Base-by-base conservation (phyloP, 1,284 basidiomycete species). In the Apiotrichum sp. region DNA sequence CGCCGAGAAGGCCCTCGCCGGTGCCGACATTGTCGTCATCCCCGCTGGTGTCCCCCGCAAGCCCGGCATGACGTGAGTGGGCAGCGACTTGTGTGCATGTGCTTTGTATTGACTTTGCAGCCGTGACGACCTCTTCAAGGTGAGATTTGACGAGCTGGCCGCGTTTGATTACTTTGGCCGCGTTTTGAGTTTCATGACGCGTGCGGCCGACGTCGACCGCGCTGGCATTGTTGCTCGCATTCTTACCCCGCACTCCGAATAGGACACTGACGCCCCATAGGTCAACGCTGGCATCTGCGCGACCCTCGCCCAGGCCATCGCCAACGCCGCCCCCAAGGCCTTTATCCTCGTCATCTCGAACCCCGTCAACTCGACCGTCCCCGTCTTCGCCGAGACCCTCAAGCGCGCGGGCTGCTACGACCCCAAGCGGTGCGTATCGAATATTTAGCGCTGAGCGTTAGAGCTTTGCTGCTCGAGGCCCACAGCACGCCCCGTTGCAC, bases 91-190 rank as follows among this genome's bases (percentile, higher is more conserved):
- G 16, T 16, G 32, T 38, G 13, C 22, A 3, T 4, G 8, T n/a
- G 29, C 13, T 32, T 16, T 31, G 22, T 48, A 16, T 39, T 57
- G 47, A 61, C 53, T 34, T 9, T 33, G 29, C 50, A 67, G 65
- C 78, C 91, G 96, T 80, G 95, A 99, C 76, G 95, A 98, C 77
- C 89, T 99, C 62, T 99, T 98, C 86, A 92, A 69, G 74, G 88
- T 80, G 2, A 35, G n/a, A 38, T 16, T 45, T 31, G 48, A 36
- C 32, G 36, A 59, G 47, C 9, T 38, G 13, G 36, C 36, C 2
- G 36, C 2, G 13, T 13, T 2, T 38, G 36, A 13, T 2, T 13
- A 13, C 36, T 13, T 41, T 4, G n/a, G 6, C 1, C 6, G 6
- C 14, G n/a, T 41, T 41, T 41, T n/a, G 40, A 14, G 8, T 13